These are phyloP conservation scores for Epicoccum sorghinum DNA, from an alignment of 2,329 filamentous ascomycete genomes.

Conservation along the genomic window DNA sequence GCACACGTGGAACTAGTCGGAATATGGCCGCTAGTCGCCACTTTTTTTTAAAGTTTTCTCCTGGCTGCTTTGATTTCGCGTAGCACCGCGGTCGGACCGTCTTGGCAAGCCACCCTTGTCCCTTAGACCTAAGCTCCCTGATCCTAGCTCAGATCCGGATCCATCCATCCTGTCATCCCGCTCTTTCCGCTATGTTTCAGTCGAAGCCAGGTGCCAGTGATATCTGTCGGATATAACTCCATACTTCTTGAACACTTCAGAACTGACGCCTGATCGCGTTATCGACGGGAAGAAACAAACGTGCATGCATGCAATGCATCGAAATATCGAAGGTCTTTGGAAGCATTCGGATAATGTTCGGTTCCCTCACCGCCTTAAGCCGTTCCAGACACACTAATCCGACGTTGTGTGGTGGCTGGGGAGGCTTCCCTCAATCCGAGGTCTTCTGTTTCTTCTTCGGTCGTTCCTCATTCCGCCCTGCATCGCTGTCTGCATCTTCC, in stretches of 20 bases:
- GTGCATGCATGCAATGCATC: conserved; percentile 26
- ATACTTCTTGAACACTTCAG: conserved; percentile 6
- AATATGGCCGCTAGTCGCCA: conserved; percentile 37
- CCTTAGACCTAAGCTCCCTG: conserved; percentile 8
- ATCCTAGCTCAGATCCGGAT: conserved; percentile 28
- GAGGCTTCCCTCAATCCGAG: conserved; percentile 32
- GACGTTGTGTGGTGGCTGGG: conserved; percentile 8
- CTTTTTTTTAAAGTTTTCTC: conserved; percentile 34
- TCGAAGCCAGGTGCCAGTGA: conserved; percentile 20
- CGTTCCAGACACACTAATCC: conserved; percentile 3
- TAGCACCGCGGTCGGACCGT: conserved; percentile 32
- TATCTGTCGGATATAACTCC: conserved; percentile 27
- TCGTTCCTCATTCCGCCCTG: conserved; percentile 58
- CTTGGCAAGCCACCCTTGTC: conserved; percentile 23
- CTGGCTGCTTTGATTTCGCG: conserved; percentile 22
- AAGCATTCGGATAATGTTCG: conserved; percentile 28
- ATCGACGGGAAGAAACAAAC: conserved; percentile 17
- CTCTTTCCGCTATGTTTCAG: conserved; percentile 22
- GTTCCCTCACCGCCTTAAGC: conserved; percentile 21
- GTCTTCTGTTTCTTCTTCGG: conserved; percentile 71
- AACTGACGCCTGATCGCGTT: conserved; percentile 11
- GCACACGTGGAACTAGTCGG: conserved; percentile 27
- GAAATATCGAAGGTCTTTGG: conserved; percentile 26
- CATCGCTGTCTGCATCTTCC: conserved; percentile 65
- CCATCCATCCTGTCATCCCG: conserved; percentile 20